Evolutionary conservation across 352 stramenopile species (phyloP), one percentile per base, ranked within the genome.

Genomic region (Thalassiosira allenii): DNA sequence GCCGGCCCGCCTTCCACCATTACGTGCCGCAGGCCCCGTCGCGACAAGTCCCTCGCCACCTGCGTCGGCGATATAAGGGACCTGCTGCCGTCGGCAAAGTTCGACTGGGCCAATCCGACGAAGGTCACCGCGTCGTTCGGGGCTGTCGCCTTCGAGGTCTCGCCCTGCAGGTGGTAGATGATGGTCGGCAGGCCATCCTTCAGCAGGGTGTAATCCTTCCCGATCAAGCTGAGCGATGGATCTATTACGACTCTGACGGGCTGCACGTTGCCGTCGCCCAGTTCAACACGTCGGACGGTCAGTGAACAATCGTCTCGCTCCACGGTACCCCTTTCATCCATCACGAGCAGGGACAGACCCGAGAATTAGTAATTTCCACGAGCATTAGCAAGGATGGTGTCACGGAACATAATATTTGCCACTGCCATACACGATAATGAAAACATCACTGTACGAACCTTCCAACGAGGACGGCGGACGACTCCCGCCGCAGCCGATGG

Each of bases 1-100:
- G 65, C 44, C n/a, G 89, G 89, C 51, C 89, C 89, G 57, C 89
- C 89, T 81, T 94, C 89, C 20, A 94, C 85, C 85, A 94, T 92
- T 2, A 92, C 71, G 75, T 92, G 87, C 32, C 79, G 53, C 22
- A 92, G 67, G 40, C 73, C 65, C 53, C 80, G 75, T 32, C 68
- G 37, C 34, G 22, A 9, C 43, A 94, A 80, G 78, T 91, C 68
- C 52, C 86, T 51, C n/a, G 86, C 5, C 11, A 93, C 76, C 25
- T 71, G 12, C 17, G 47, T 44, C 57, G 63, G 51, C 44, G 73
- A 79, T 58, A 91, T 57, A 9, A n/a, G 49, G 27, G n/a, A 63
- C 29, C 32, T 44, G 32, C 65, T 51, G 12, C 30, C 20, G 27
- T 61, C 49, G n/a, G 43, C 53, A 65, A 72, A 12, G 52, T 44